Evolutionary conservation across 2,329 filamentous ascomycete genomes (phyloP), one percentile per base, ranked within the genome.

Genomic region (Didymella sp.): DNA sequence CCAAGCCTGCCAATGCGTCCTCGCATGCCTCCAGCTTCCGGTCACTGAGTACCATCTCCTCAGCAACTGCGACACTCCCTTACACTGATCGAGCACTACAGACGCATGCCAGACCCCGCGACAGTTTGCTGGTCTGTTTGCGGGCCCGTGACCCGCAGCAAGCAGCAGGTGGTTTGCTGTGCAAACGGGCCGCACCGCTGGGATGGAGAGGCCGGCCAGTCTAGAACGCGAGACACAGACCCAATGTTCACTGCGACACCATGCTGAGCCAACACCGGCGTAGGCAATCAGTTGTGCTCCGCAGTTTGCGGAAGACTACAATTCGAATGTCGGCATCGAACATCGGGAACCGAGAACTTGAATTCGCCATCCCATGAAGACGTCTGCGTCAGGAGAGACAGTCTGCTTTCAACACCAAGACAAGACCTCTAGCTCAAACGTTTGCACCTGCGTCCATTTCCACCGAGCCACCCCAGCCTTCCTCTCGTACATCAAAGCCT

Each of bases 1-100:
- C 54, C 54, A 52, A 57, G 54, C 54, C 54, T 52, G 54, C 54
- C 54, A 57, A 57, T 48, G 49, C 48, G 49, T 57, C 54, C 48
- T 49, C 44, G 44, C 49, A 57, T 48, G n/a, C 38, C 21, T 44
- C 21, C 43, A 49, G 38, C 48, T 47, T 49, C 48, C 48, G 54
- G 43, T 40, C 54, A 52, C 49, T 48, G 30, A 38, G 38, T 40
- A 6, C 22, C 31, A 52, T 57, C 48, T 52, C 54, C 48, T 49
- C 31, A 57, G 54, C 54, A 57, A 57, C 54, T 43, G 43, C 31
- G 27, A 48, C 24, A 37, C 47, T 48, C 53, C 47, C 42, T 51
- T 56, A 43, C 53, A 46, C 27, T 46, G 42, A n/a, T 22, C 30
- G 46, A 41, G 19, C 38, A 42, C 41, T 42, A 24, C 37, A 47